These are phyloP conservation scores for Nothophytophthora sp. DNA, from an alignment of 352 stramenopile genomes.

Conservation along the genomic window DNA sequence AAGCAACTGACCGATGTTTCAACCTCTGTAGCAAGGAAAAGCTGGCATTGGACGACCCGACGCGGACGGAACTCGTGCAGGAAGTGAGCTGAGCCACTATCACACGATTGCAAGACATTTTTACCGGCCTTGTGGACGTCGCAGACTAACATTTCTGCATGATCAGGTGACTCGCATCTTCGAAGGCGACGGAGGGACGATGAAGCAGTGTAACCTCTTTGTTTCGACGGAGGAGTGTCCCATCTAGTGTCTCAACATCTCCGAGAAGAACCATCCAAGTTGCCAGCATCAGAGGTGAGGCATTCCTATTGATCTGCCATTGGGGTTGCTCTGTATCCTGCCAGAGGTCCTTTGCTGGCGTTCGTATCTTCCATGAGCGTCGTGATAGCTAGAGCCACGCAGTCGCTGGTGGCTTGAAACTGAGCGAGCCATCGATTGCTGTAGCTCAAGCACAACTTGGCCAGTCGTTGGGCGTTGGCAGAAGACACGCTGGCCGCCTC, in stretches of 20 bases:
- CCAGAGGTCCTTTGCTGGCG: slow-evolving; percentile 12
- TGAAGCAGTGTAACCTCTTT: slow-evolving; percentile 8
- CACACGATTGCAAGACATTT: not conserved
- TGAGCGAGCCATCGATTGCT: slow-evolving; percentile 89
- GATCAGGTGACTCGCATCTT: slow-evolving; percentile 33
- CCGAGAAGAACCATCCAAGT: too few species aligned
- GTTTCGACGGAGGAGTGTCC: not conserved
- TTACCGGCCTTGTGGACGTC: not conserved
- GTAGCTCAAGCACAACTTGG: slow-evolving; percentile 90
- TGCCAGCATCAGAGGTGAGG: too few species aligned
- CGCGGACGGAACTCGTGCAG: slow-evolving; percentile 14
- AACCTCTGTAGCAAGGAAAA: slow-evolving; percentile 21
- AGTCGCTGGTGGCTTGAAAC: slow-evolving; percentile 90
- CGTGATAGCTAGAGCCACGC: slow-evolving; percentile 59
- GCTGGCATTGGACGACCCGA: slow-evolving; percentile 24
- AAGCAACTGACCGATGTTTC: not conserved
- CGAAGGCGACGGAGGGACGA: slow-evolving; percentile 28
- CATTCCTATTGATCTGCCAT: slow-evolving; percentile 6
- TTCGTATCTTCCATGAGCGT: slow-evolving; percentile 71
- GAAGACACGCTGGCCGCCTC: slow-evolving; percentile 73
- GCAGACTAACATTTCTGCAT: not conserved
- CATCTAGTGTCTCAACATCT: not conserved
- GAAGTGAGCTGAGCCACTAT: slow-evolving; percentile 16
- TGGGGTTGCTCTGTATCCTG: slow-evolving; percentile 2
- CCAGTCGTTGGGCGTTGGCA: slow-evolving; percentile 88